phyloP scores from a whole-genome alignment of 2,329 filamentous ascomycete genomes.

The Tolypocladium cylindrosporum region DNA sequence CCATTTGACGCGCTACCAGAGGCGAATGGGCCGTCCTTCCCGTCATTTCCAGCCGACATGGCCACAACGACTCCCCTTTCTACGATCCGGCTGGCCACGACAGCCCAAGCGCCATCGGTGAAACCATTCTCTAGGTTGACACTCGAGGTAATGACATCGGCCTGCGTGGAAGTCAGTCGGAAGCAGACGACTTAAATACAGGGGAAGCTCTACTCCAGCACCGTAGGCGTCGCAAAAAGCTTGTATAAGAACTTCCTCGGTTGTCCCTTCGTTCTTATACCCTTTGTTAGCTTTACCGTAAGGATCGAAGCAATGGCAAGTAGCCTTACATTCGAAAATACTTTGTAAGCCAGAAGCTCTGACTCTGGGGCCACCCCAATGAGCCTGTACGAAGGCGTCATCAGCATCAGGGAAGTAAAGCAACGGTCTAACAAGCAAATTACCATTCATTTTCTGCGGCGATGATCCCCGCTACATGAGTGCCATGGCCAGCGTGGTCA shows the following conservation, averaged over 20 bases:
- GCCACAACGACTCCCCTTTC: conserved; percentile 36
- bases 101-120: conserved; percentile 30
- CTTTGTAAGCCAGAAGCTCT: conserved; percentile 31
- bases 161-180: conserved; percentile 11
- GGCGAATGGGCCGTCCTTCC: conserved; percentile 27
- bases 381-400: conserved; percentile 16
- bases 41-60: conserved; percentile 42
- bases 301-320: background rate
- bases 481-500: too few relatives aligned
- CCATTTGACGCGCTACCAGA: too few relatives aligned
- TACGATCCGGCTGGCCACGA: conserved; percentile 29
- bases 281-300: too few relatives aligned
- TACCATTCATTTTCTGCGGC: too few relatives aligned
- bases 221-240: conserved; percentile 25
- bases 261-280: conserved; percentile 10
- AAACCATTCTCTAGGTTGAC: conserved; percentile 29
- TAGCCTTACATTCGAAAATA: conserved; percentile 24
- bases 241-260: conserved; percentile 24
- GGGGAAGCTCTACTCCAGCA: conserved; percentile 15
- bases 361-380: conserved; percentile 35
- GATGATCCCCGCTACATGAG: too few relatives aligned
- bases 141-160: conserved; percentile 33
- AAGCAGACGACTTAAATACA: background rate
- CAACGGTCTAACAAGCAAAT: too few relatives aligned
- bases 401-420: conserved; percentile 11